These are phyloP conservation scores for Colletotrichum musae DNA, from an alignment of 2,329 filamentous ascomycete genomes.

Conservation along the genomic window DNA sequence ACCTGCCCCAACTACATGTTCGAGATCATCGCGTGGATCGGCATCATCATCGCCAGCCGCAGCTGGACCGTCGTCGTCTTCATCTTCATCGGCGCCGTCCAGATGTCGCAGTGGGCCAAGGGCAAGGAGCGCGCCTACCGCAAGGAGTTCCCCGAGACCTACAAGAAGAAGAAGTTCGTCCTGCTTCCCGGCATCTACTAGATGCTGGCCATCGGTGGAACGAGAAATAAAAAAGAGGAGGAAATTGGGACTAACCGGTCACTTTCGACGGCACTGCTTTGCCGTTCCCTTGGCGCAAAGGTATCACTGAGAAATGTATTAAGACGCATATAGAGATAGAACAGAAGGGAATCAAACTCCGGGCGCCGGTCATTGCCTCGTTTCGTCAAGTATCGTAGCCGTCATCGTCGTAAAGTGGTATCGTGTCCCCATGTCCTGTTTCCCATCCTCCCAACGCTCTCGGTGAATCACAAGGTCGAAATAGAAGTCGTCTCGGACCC, in stretches of 20 bases:
- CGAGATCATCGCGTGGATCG: slow-evolving; percentile 88
- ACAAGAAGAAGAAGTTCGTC: slow-evolving; percentile 92
- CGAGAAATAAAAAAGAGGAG: not conserved
- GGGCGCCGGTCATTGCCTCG: slow-evolving; percentile 9
- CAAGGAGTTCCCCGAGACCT: slow-evolving; percentile 91
- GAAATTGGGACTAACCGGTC: too few species aligned
- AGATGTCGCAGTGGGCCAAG: slow-evolving; percentile 90
- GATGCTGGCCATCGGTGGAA: not conserved
- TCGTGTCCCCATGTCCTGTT: slow-evolving; percentile 42
- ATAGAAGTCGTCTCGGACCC: slow-evolving; percentile 56
- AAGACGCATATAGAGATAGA: slow-evolving; percentile 19
- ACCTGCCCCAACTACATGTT: slow-evolving; percentile 99
- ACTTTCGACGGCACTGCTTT: not conserved
- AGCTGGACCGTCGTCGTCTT: slow-evolving; percentile 86
- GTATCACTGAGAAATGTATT: slow-evolving; percentile 5
- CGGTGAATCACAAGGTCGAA: slow-evolving; percentile 46
- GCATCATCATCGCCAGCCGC: slow-evolving; percentile 83
- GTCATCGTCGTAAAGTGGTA: slow-evolving; percentile 34
- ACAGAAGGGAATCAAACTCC: slow-evolving; percentile 1
- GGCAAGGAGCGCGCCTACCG: slow-evolving; percentile 95
- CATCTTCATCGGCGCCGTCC: slow-evolving; percentile 77
- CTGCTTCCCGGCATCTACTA: slow-evolving; percentile 83
- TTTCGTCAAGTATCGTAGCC: slow-evolving; percentile 24
- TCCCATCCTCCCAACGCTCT: too few species aligned
- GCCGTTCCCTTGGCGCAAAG: not conserved